phyloP scores from a whole-genome alignment of 2,329 filamentous ascomycete species.

The Paraphaeosphaeria sporulosa region DNA sequence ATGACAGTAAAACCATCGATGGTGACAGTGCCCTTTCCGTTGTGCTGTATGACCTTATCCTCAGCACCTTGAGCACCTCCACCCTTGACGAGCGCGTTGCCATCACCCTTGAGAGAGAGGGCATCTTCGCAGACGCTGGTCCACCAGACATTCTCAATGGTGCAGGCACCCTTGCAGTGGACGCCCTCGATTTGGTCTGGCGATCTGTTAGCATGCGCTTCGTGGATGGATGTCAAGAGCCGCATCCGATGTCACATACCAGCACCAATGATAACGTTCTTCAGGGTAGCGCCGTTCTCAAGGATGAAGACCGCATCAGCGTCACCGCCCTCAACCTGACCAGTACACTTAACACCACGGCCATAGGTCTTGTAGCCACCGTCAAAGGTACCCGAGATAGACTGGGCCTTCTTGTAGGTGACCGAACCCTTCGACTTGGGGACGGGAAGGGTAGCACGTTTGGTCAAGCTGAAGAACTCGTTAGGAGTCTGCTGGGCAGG shows the following conservation, averaged over 20 bases:
- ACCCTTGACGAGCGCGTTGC: constrained; percentile 49
- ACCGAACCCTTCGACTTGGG: constrained; percentile 25
- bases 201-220: constrained; percentile 1
- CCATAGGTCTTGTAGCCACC: constrained; percentile 46
- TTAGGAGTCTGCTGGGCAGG: constrained; percentile 18
- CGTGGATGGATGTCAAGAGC: not conserved
- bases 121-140: constrained; percentile 48
- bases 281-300: constrained; percentile 59
- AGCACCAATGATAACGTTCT: constrained; percentile 63
- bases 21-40: constrained; percentile 50
- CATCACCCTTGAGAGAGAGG: constrained; percentile 47
- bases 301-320: constrained; percentile 62
- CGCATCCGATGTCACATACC: not conserved
- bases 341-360: constrained; percentile 49
- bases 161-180: constrained; percentile 61
- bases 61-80: constrained; percentile 50
- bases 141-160: constrained; percentile 56
- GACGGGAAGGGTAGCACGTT: constrained; percentile 23
- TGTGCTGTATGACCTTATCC: constrained; percentile 54
- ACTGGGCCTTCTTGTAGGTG: constrained; percentile 25
- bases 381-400: constrained; percentile 38
- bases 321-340: constrained; percentile 55
- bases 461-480: constrained; percentile 21
- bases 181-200: constrained; percentile 58
- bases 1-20: constrained; percentile 42